Base-by-base conservation (phyloP, 805 yeast species). In the Pichia sporocuriosa region DNA sequence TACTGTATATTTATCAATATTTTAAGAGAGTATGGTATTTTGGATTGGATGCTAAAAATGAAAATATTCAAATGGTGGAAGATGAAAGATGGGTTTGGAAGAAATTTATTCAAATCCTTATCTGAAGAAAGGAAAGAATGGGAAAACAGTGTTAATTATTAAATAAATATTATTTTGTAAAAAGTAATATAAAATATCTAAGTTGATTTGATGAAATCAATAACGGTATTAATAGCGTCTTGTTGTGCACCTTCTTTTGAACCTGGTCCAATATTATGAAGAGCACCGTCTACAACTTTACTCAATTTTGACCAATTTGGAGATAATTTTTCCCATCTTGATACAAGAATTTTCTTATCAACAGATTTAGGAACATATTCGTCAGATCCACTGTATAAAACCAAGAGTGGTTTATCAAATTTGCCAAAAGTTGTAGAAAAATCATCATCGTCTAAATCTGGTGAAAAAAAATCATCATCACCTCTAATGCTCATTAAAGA, bases 381-480 rank as follows among this genome's bases (percentile, higher is more conserved):
- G 54, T 85, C 95, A 9, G 59, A 54, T 4, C 71, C 86, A 6
- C 85, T 75, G 53, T 67, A 75, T 8, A 80, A 61, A 1, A 79
- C 69, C 37, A 83, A 58, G 29, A 79, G 50, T 6, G 77, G 76
- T 21, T 52, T 61, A n/a, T 50, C 49, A 5, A 84, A 51, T 32
- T 59, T 61, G 2, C 85, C 89, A 58, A 86, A 85, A 0, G 83
- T 69, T 3, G 49, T 26, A 4, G 53, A 42, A 24, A 67, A 55
- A 26, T 66, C 73, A 0, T 66, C 68, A 12, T 59, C 67, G 0
- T 71, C 50, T 38, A 85, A 59, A 60, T 84, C 87, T 10, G 77
- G 64, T 2, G 55, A 51, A 58, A 85, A 85, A 55, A 41, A 85
- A 61, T 86, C 95, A 55, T 86, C 95, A 52, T 81, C 90, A 3